Evolutionary conservation across 108 stramenopile genomes (phyloP).

Genomic region (Craspedostauros australis): DNA sequence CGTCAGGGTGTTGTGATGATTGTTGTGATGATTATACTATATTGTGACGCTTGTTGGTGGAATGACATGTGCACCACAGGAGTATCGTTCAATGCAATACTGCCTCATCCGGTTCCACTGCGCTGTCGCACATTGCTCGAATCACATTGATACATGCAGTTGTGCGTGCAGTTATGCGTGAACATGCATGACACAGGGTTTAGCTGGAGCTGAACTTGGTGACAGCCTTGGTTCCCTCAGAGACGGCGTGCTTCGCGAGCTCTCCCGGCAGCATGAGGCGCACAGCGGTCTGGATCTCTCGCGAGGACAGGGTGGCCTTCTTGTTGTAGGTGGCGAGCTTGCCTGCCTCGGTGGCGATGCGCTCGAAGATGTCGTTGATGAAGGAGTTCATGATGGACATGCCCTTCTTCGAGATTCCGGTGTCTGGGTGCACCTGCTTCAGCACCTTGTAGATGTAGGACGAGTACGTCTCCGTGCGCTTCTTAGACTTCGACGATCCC

Average conservation of each 20-base stretch:
- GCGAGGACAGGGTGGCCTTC: constrained; percentile 88
- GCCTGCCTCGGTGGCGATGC: constrained; percentile 85
- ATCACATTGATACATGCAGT: too few species aligned
- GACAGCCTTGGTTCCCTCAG: constrained; percentile 60
- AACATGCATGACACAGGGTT: constrained; percentile 38
- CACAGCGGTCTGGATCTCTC: constrained; percentile 81
- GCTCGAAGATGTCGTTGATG: constrained; percentile 87
- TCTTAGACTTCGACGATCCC: constrained; percentile 44
- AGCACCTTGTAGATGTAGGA: constrained; percentile 94
- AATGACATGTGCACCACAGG: too few species aligned
- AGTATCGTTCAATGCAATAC: too few species aligned
- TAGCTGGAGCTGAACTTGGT: constrained; percentile 54
- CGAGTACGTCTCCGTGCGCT: constrained; percentile 81
- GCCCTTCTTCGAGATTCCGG: constrained; percentile 70
- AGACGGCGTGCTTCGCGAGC: constrained; percentile 78
- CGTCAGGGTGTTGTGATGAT: too few species aligned
- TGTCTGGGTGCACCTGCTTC: constrained; percentile 65
- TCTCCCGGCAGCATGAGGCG: constrained; percentile 74
- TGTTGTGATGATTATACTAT: too few species aligned
- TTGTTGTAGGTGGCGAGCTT: constrained; percentile 89
- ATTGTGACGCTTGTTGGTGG: too few species aligned
- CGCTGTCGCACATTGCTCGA: too few species aligned
- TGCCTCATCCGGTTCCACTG: too few species aligned
- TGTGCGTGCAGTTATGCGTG: too few species aligned
- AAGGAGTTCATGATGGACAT: constrained; percentile 85